Base-by-base conservation (phyloP, 305 asterid genomes). In the Fraxinus paxiana region DNA sequence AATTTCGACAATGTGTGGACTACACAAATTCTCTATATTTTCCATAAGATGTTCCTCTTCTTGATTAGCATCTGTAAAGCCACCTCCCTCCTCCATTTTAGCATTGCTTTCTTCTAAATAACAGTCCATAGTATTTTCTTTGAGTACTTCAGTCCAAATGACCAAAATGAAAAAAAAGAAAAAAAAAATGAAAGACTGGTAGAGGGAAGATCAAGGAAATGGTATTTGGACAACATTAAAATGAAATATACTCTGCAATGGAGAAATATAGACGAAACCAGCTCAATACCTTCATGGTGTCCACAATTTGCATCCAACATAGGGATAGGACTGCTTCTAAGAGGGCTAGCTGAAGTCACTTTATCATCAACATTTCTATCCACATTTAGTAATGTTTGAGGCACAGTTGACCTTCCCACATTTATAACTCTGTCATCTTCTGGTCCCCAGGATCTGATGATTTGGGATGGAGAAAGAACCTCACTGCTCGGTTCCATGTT, bases 401-500 rank as follows among this genome's bases (percentile, higher is more conserved):
- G 69, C 2, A 80, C 54, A 59, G 77, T 48, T 73, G 87, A 73
- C 43, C 80, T 88, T 67, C 81, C 84, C 24, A 56, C 88, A 61
- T 78, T 84, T 67, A 77, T 77, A 48, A 63, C 76, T 15, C 78
- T 84, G 38, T 81, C 77, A 69, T 85, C 88, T 73, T 79, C 83
- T 73, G 69, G 77, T 71, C 73, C 88, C 77, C 56, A 73, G 77
- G 85, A 86, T 56, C 86, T 76, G 74, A 78, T 51, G 37, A 87
- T 73, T 79, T 59, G 77, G 46, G 90, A 83, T 48, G 87, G 87
- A 33, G 90, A 67, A 63, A 61, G 77, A 77, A 84, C 76, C 72
- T 80, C 81, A 67, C 35, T 69, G 80, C 73, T 82, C 6, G 86
- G 88, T 35, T 87, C 86, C 79, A 88, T 86, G 31, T 88, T 88